Evolutionary conservation across 2,329 filamentous ascomycete species (phyloP).

Genomic region (Aspergillus brunneoviolaceus): DNA sequence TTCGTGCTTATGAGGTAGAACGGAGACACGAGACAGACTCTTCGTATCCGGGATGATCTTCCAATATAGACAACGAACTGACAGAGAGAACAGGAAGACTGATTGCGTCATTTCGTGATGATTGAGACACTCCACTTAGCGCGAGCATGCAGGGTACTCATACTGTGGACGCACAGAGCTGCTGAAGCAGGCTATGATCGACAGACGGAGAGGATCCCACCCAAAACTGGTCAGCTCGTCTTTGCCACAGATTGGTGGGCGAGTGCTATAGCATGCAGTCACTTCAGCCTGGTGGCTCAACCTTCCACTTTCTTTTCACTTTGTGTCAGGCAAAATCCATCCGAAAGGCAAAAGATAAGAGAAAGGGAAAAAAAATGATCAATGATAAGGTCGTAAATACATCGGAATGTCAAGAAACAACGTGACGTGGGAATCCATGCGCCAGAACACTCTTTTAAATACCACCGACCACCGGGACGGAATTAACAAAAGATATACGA

Average conservation of each 20-base stretch:
- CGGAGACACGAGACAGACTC: too few relatives aligned
- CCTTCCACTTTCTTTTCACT: background rate
- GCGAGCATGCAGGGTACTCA: background rate
- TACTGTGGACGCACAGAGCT: background rate
- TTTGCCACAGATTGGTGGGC: background rate
- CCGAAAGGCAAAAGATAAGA: background rate
- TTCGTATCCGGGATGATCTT: too few relatives aligned
- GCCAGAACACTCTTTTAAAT: constrained; percentile 34
- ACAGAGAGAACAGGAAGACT: background rate
- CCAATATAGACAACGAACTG: background rate
- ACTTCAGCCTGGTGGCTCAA: background rate
- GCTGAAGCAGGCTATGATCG: background rate
- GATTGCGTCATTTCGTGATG: background rate
- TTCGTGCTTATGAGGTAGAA: too few relatives aligned
- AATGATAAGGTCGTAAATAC: constrained; percentile 9
- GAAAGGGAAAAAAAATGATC: background rate
- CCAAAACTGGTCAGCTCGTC: background rate
- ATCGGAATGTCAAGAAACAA: constrained; percentile 13
- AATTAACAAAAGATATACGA: constrained; percentile 7
- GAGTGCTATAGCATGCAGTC: background rate
- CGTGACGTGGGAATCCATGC: constrained; percentile 26
- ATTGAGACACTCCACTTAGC: background rate
- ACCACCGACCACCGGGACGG: constrained; percentile 21
- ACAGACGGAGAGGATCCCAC: background rate
- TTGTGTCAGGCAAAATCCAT: background rate